Base-by-base conservation (phyloP, 768 basidiomycete genomes). In the Fistulinella prunicolor region DNA sequence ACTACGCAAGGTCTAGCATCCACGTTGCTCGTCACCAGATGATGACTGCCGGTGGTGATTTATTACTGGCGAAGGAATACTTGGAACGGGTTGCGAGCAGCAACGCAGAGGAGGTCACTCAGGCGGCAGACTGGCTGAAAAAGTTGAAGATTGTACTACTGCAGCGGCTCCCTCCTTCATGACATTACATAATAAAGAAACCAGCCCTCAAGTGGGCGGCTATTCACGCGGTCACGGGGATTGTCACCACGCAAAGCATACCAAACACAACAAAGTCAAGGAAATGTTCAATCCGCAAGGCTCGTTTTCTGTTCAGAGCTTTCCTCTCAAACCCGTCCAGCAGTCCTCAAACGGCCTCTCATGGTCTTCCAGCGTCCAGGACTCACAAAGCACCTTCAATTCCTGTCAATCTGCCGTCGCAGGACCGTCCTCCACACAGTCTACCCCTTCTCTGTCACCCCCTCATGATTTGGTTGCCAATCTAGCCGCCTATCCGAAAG, bases 21-120 rank as follows among this genome's bases (percentile, higher is more conserved):
- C 86, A 83, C 55, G 84, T 94, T 28, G 93, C 93, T 14, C 84
- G 87, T 48, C 82, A 87, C 58, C 82, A 93, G 54, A 75, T 91
- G 64, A 66, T 73, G 42, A 73, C 74, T 32, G 72, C 81, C 38
- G 75, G 79, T 43, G 83, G 84, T 21, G 80, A 90, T 65, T 61
- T 90, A n/a, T 57, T 65, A 26, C 70, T 93, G 51, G 91, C 93
- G 13, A 76, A 75, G 57, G 79, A 83, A 42, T 88, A 85, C 64
- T 72, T 93, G 24, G 82, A 90, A 49, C 74, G 73, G 40, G 81
- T 96, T 22, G 82, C 88, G 4, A 68, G 68, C 38, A 92, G 87
- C 59, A 93, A 94, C 67, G 81, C 81, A 10, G 89, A 91, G 59
- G 90, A 94, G 57, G 87, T 88, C 16, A 78, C 77, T 12, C 77